Evolutionary conservation across 78 protist genomes (phyloP).

Genomic region (Kipferlia bialata): DNA sequence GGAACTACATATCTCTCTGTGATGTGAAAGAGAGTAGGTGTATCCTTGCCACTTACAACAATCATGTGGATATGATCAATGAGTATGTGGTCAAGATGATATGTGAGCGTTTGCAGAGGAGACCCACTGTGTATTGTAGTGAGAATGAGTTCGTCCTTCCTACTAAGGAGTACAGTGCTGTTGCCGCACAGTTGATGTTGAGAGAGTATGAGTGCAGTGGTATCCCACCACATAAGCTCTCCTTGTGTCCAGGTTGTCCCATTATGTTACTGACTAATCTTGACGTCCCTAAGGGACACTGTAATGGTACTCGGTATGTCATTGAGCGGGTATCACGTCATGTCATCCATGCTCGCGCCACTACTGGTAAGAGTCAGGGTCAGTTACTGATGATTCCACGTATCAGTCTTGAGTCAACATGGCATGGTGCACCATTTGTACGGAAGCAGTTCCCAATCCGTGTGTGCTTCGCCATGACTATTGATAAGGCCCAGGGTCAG

Average conservation of each 20-base stretch:
- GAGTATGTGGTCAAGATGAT: neutral
- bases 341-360: too few species aligned
- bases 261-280: slow-evolving; percentile 1
- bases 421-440: too few species aligned
- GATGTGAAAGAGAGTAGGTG: too few species aligned
- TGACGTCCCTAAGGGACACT: neutral
- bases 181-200: too few species aligned
- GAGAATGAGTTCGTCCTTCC: too few species aligned
- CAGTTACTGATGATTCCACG: too few species aligned
- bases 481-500: slow-evolving; percentile 7
- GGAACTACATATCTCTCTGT: too few species aligned
- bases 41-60: neutral
- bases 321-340: neutral
- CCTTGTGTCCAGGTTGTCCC: neutral
- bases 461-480: slow-evolving; percentile 4
- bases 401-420: too few species aligned
- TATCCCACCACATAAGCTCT: slow-evolving; percentile 1
- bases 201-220: too few species aligned
- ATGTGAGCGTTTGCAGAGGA: neutral
- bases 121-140: too few species aligned
- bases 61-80: neutral
- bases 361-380: too few species aligned
- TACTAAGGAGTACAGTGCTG: too few species aligned
- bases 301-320: neutral
- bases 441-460: slow-evolving; percentile 7